phyloP scores from a whole-genome alignment of 2,329 filamentous ascomycete species.

The Penicillium sumatraense region DNA sequence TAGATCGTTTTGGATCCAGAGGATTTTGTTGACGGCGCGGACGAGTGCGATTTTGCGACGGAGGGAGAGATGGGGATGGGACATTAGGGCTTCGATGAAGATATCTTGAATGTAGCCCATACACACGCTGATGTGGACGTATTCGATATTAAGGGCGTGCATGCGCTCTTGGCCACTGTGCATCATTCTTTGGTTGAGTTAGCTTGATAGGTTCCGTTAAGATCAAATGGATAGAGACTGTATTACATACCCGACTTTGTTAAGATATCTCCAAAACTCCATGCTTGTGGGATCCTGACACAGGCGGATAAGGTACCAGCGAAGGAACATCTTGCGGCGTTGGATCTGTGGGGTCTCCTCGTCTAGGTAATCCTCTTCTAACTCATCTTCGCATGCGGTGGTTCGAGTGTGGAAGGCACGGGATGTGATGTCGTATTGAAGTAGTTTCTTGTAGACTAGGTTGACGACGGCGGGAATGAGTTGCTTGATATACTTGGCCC shows the following conservation, averaged over 20 bases:
- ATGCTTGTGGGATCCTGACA: slow-evolving; percentile 75
- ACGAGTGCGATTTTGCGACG: slow-evolving; percentile 73
- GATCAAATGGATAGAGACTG: not conserved
- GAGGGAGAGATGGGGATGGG: slow-evolving; percentile 68
- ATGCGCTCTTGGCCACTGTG: slow-evolving; percentile 75
- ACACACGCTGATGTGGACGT: slow-evolving; percentile 74
- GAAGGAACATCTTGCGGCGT: slow-evolving; percentile 75
- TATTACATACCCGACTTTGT: slow-evolving; percentile 72
- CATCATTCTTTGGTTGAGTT: slow-evolving; percentile 63
- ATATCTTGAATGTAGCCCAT: slow-evolving; percentile 79
- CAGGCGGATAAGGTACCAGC: slow-evolving; percentile 75
- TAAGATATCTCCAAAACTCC: slow-evolving; percentile 82
- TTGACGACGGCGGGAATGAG: slow-evolving; percentile 83
- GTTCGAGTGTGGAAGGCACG: slow-evolving; percentile 69
- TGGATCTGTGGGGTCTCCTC: slow-evolving; percentile 76
- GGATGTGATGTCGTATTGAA: slow-evolving; percentile 81
- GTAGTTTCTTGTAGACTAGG: slow-evolving; percentile 80
- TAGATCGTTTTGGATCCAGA: slow-evolving; percentile 87
- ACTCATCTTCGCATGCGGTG: slow-evolving; percentile 65
- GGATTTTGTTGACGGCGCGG: slow-evolving; percentile 77
- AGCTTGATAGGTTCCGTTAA: not conserved
- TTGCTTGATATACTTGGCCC: slow-evolving; percentile 78
- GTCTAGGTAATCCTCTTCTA: slow-evolving; percentile 65
- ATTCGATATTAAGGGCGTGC: slow-evolving; percentile 77
- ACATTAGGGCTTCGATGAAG: slow-evolving; percentile 75